phyloP scores from a whole-genome alignment of 2,329 filamentous ascomycete genomes.

The Fusarium compactum region DNA sequence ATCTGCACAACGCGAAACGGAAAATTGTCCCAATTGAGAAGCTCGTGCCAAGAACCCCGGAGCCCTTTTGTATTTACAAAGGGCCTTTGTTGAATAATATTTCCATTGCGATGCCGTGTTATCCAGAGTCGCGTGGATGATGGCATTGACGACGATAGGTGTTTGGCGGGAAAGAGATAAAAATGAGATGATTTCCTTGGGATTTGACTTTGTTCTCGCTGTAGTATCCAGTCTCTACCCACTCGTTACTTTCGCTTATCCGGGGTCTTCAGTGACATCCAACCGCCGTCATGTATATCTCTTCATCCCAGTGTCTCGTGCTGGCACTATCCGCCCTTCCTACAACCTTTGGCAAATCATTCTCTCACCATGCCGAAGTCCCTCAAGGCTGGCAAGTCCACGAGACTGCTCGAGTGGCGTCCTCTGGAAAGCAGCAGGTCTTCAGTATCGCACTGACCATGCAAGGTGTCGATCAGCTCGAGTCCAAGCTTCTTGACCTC shows the following conservation, averaged over 20 bases:
- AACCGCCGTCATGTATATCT: conserved; percentile 17
- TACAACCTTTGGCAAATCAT: conserved; percentile 10
- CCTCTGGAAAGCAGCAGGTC: conserved; percentile 18
- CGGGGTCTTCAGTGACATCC: not conserved
- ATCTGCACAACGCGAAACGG: conserved; percentile 18
- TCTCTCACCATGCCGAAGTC: conserved; percentile 14
- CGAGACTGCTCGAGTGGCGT: not conserved
- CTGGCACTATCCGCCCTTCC: conserved; percentile 20
- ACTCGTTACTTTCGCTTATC: not conserved
- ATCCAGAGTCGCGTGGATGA: conserved; percentile 16
- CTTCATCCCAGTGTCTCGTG: conserved; percentile 9
- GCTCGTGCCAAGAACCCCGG: conserved; percentile 24
- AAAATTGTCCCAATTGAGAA: conserved; percentile 22
- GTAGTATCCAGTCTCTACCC: not conserved
- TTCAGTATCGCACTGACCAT: conserved; percentile 33
- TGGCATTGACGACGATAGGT: not conserved
- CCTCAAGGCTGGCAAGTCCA: conserved; percentile 23
- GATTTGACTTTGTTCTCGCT: not conserved
- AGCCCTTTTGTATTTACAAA: conserved; percentile 18
- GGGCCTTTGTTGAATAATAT: conserved; percentile 16
- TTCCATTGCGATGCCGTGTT: conserved; percentile 26
- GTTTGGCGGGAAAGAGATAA: conserved; percentile 5
- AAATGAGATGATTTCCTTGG: not conserved
- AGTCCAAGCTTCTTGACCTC: conserved; percentile 31
- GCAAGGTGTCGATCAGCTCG: conserved; percentile 30